phyloP scores from a whole-genome alignment of 345 rosid genomes.

The Atalantia buxifolia region DNA sequence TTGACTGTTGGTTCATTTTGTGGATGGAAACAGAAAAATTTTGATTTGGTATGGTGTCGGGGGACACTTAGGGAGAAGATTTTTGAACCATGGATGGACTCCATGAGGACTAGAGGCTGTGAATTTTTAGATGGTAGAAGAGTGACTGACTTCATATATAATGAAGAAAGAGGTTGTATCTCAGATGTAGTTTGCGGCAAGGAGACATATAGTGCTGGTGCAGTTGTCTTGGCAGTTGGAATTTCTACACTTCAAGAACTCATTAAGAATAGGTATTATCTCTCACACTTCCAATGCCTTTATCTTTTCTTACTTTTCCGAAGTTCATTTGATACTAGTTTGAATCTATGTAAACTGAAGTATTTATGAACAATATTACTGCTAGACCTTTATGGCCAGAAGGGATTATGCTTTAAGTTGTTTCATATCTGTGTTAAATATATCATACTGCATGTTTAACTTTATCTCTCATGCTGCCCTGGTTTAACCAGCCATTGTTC shows the following conservation, averaged over 20 bases:
- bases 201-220: conserved; percentile 40
- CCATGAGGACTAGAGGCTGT: conserved; percentile 41
- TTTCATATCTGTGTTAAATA: neutral
- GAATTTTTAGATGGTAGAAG: conserved; percentile 28
- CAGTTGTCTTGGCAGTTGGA: conserved; percentile 52
- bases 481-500: conserved; percentile 27
- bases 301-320: neutral
- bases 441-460: neutral
- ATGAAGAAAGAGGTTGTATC: conserved; percentile 45
- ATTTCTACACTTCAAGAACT: conserved; percentile 48
- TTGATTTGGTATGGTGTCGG: conserved; percentile 44
- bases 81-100: conserved; percentile 51
- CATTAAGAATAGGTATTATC: conserved; percentile 44
- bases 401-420: neutral
- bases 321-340: neutral
- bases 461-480: conserved; percentile 4
- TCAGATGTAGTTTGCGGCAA: conserved; percentile 45
- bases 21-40: conserved; percentile 38
- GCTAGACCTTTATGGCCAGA: neutral
- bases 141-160: conserved; percentile 32
- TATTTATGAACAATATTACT: neutral
- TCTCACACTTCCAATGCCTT: neutral
- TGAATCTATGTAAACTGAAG: neutral
- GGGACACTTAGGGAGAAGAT: conserved; percentile 42
- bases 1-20: neutral